These are phyloP conservation scores for Sclerotinia minor DNA, from an alignment of 2,329 filamentous ascomycete genomes.

Conservation along the genomic window DNA sequence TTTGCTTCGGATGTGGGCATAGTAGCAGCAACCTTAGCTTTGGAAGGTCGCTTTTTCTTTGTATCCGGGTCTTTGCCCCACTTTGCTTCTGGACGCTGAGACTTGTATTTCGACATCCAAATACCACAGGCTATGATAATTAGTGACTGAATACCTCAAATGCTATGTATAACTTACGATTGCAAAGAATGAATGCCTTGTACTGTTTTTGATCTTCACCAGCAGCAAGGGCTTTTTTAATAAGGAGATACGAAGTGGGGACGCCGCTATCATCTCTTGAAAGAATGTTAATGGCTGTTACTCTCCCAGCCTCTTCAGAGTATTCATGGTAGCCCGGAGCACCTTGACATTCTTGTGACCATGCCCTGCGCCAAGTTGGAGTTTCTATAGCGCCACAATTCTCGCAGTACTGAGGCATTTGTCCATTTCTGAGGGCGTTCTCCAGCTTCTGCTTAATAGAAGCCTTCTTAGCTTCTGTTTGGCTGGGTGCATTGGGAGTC, in stretches of 20 bases:
- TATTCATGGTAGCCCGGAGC: constrained; percentile 69
- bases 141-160: constrained; percentile 24
- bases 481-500: constrained; percentile 20
- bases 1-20: constrained; percentile 37
- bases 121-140: constrained; percentile 73
- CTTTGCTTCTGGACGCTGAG: constrained; percentile 76
- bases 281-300: constrained; percentile 72
- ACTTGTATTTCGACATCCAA: constrained; percentile 87
- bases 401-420: constrained; percentile 83
- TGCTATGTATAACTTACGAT: constrained; percentile 59
- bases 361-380: constrained; percentile 93
- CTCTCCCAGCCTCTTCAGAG: constrained; percentile 69
- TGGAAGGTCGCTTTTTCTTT: constrained; percentile 47
- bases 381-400: constrained; percentile 97
- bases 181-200: constrained; percentile 78
- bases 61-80: constrained; percentile 65
- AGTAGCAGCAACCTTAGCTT: constrained; percentile 30
- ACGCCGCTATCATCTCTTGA: constrained; percentile 63
- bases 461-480: constrained; percentile 36
- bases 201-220: constrained; percentile 67
- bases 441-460: constrained; percentile 55
- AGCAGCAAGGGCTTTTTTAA: constrained; percentile 69
- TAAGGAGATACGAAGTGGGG: constrained; percentile 67
- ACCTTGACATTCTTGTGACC: constrained; percentile 72
- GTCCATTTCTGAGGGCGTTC: constrained; percentile 69